phyloP scores from a whole-genome alignment of 495 filamentous ascomycete genomes.

The Talaromyces trachyspermus region DNA sequence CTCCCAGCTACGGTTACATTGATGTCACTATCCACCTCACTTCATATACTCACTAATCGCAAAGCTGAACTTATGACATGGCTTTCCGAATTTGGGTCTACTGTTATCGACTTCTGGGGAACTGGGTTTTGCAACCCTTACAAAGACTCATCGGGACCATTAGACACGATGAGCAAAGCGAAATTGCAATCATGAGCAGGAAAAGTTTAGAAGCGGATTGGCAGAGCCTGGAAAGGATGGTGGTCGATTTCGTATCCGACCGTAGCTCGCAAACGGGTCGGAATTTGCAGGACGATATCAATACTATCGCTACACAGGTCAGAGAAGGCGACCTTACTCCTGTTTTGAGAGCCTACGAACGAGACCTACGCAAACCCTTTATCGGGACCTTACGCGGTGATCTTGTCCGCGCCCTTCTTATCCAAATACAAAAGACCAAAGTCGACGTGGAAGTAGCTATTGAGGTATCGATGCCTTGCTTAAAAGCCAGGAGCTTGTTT shows the following conservation, averaged over 20 bases:
- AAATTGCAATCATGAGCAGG: slow-evolving; percentile 92
- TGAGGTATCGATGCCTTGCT: slow-evolving; percentile 84
- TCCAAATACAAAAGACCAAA: slow-evolving; percentile 98
- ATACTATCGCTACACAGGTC: slow-evolving; percentile 66
- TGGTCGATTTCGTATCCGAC: slow-evolving; percentile 85
- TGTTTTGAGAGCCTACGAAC: slow-evolving; percentile 83
- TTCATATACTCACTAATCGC: slow-evolving; percentile 64
- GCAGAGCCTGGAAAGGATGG: slow-evolving; percentile 92
- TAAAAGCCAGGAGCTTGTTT: slow-evolving; percentile 94
- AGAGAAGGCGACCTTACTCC: slow-evolving; percentile 89
- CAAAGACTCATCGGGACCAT: slow-evolving; percentile 84
- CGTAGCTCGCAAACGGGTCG: slow-evolving; percentile 49
- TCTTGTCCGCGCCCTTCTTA: slow-evolving; percentile 81
- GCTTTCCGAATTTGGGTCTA: slow-evolving; percentile 67
- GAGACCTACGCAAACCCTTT: slow-evolving; percentile 72
- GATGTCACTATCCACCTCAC: slow-evolving; percentile 71
- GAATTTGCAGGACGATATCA: slow-evolving; percentile 47
- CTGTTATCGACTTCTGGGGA: slow-evolving; percentile 83
- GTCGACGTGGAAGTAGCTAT: slow-evolving; percentile 96
- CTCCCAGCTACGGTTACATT: slow-evolving; percentile 54
- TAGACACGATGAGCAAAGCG: slow-evolving; percentile 79
- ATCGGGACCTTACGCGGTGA: slow-evolving; percentile 74
- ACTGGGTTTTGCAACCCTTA: slow-evolving; percentile 86
- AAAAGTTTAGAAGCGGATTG: slow-evolving; percentile 82
- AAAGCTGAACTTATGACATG: slow-evolving; percentile 67